Conservation (phyloP, 805 yeast genomes). For the Kockiozyma suomiensis region DNA sequence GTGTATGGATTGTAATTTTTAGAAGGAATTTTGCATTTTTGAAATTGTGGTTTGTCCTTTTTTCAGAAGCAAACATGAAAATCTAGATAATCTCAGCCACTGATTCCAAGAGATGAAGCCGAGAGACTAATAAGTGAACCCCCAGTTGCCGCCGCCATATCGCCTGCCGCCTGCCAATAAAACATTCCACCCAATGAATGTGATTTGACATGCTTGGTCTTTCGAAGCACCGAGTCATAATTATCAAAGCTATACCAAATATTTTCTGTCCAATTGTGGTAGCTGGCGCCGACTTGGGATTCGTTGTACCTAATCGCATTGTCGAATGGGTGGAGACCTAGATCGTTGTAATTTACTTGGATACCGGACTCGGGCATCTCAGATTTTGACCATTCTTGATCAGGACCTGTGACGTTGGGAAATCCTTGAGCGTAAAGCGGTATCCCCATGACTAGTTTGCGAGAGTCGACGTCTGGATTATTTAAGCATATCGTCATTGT, state of each 20-base stretch:
- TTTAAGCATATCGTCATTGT: conserved; percentile 51
- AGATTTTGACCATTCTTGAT: conserved; percentile 50
- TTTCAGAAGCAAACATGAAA: no score
- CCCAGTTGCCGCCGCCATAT: conserved; percentile 15
- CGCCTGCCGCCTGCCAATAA: conserved; percentile 63
- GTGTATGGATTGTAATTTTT: not conserved
- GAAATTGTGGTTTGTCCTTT: no score
- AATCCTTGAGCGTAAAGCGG: conserved; percentile 77
- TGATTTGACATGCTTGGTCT: conserved; percentile 58
- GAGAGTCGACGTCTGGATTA: conserved; percentile 42
- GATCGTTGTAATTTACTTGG: conserved; percentile 52
- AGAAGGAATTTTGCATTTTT: no score
- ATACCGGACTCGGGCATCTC: conserved; percentile 50
- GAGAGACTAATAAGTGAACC: conserved; percentile 14
- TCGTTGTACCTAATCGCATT: conserved; percentile 47
- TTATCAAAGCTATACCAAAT: conserved; percentile 67
- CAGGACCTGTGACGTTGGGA: conserved; percentile 48
- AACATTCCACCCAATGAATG: conserved; percentile 73
- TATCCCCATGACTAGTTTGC: conserved; percentile 74
- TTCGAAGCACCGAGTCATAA: conserved; percentile 52
- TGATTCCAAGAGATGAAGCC: not conserved
- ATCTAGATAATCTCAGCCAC: not conserved
- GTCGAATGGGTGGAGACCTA: conserved; percentile 48
- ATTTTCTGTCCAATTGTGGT: conserved; percentile 47
- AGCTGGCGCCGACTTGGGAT: conserved; percentile 55